Percentiles rank a stretch among this genome's conserved stretches.
These are phyloP conservation scores for Mortierella sp. DNA, from an alignment of 371 early-diverging fungal genomes.

Conservation along the genomic window DNA sequence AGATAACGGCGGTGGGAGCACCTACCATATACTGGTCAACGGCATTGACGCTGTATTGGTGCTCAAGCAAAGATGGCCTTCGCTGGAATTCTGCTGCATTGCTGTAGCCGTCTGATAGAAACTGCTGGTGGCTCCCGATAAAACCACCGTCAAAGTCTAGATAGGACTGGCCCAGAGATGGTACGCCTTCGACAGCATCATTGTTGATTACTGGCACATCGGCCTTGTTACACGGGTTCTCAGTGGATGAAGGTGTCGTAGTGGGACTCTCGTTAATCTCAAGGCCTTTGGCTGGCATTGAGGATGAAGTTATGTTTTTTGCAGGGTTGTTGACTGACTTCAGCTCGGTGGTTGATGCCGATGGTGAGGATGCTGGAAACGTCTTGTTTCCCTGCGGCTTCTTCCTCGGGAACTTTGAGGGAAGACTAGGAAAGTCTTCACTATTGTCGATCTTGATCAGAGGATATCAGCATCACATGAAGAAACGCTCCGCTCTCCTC, in stretches of 20 bases:
- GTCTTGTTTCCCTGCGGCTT: conserved; percentile 9
- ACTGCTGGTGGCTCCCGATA: conserved; percentile 24
- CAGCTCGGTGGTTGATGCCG: not conserved
- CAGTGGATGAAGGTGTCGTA: no score
- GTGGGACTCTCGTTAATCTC: no score
- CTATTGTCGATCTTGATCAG: conserved; percentile 30
- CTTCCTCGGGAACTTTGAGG: conserved; percentile 16
- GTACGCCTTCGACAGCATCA: not conserved
- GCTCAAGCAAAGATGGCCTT: conserved; percentile 12
- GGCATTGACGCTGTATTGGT: conserved; percentile 24
- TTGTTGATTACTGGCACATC: not conserved
- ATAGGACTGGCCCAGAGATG: conserved; percentile 15
- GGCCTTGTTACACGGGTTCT: not conserved
- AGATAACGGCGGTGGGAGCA: no score
- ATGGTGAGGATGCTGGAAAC: conserved; percentile 8
- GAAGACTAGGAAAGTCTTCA: conserved; percentile 32
- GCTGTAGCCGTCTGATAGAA: conserved; percentile 10
- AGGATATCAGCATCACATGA: not conserved
- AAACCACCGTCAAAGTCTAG: conserved; percentile 40
- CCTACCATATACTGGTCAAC: conserved; percentile 43
- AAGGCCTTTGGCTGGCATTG: not conserved
- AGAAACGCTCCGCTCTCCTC: no score
- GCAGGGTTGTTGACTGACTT: conserved; percentile 1
- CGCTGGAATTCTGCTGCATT: conserved; percentile 3
- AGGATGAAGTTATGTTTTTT: not conserved